Evolutionary conservation across 306 rosid genomes (phyloP).

Genomic region (Arachis hypogaea): DNA sequence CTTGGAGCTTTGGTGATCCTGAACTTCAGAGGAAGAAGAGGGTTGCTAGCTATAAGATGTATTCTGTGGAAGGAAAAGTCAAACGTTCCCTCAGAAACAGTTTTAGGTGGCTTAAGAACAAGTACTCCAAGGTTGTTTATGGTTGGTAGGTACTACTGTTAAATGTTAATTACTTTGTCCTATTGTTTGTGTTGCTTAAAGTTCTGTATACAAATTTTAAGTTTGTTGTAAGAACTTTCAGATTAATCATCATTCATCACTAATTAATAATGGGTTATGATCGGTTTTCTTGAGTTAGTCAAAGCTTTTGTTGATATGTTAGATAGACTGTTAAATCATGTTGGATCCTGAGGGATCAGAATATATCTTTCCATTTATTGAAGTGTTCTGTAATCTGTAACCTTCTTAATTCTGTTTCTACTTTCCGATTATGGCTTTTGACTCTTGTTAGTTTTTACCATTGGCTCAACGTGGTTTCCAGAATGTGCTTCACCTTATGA

Average conservation of each 20-base stretch:
- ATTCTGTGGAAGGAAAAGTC: slow-evolving; percentile 82
- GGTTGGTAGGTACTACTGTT: slow-evolving; percentile 61
- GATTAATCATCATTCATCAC: slow-evolving; percentile 23
- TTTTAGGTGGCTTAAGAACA: slow-evolving; percentile 88
- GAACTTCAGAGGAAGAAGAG: slow-evolving; percentile 91
- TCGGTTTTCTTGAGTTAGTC: neutral
- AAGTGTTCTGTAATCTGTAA: too few species aligned
- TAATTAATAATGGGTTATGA: slow-evolving; percentile 16
- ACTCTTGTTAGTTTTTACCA: too few species aligned
- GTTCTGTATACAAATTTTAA: slow-evolving; percentile 25
- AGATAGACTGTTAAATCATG: slow-evolving; percentile 4
- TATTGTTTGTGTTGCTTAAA: neutral
- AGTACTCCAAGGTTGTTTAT: slow-evolving; percentile 69
- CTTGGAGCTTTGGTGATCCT: slow-evolving; percentile 64
- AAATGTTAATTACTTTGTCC: too few species aligned
- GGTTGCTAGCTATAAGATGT: slow-evolving; percentile 89
- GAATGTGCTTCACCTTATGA: neutral
- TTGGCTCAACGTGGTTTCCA: too few species aligned
- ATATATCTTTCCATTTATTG: neutral
- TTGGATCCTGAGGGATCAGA: slow-evolving; percentile 17
- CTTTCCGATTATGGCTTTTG: too few species aligned
- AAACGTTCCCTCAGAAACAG: slow-evolving; percentile 87
- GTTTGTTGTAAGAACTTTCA: slow-evolving; percentile 29
- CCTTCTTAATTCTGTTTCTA: too few species aligned
- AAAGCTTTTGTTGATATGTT: neutral